phyloP scores from a whole-genome alignment of 805 yeast species.

The Ogataea nitratoaversa region DNA sequence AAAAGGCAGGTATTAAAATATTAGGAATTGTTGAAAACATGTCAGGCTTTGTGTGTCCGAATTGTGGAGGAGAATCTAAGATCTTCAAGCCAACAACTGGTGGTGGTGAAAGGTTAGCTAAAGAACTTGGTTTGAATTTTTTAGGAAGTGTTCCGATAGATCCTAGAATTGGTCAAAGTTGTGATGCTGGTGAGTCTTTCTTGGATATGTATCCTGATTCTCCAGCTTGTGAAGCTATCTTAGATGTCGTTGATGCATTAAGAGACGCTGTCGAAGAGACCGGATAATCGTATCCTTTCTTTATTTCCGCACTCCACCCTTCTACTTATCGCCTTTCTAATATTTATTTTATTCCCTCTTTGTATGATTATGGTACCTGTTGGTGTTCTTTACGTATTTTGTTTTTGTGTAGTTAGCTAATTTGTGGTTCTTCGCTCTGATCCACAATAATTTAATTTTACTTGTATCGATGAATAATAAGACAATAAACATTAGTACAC shows the following conservation, averaged over 20 bases:
- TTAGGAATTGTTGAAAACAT: slow-evolving; percentile 94
- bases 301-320: no score
- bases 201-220: slow-evolving; percentile 83
- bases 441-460: no score
- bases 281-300: no score
- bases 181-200: slow-evolving; percentile 85
- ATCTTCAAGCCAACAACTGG: slow-evolving; percentile 96
- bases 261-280: slow-evolving; percentile 38
- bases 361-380: no score
- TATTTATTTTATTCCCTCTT: no score
- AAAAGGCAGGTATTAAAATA: slow-evolving; percentile 80
- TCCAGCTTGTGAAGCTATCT: slow-evolving; percentile 84
- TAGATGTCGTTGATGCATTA: slow-evolving; percentile 73
- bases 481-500: no score
- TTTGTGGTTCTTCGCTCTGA: no score
- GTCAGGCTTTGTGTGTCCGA: slow-evolving; percentile 98
- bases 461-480: no score
- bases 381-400: no score
- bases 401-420: no score
- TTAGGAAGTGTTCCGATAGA: slow-evolving; percentile 94
- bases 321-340: no score
- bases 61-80: slow-evolving; percentile 82
- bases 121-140: slow-evolving; percentile 72
- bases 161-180: slow-evolving; percentile 86
- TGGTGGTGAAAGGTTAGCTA: slow-evolving; percentile 82